phyloP scores from a whole-genome alignment of 352 stramenopile genomes.

The Phytophthora multivora region DNA sequence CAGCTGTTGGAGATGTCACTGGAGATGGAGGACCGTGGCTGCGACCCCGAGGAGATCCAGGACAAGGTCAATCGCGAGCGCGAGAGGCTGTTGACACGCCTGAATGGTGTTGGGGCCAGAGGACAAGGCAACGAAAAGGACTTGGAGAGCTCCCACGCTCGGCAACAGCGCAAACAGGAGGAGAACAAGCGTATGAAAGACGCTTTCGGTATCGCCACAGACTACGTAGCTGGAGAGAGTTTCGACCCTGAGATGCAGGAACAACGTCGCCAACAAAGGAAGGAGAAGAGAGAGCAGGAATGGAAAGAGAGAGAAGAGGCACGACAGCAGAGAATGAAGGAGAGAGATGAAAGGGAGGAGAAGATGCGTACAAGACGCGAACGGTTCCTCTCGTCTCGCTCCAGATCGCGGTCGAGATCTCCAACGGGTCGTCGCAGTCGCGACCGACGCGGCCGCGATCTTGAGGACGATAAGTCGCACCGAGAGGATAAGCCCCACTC shows the following conservation, averaged over 20 bases:
- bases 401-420: constrained; percentile 24
- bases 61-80: constrained; percentile 64
- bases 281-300: constrained; percentile 49
- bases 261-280: constrained; percentile 54
- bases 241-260: constrained; percentile 83
- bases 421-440: constrained; percentile 11
- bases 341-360: constrained; percentile 43
- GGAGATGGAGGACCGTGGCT: constrained; percentile 77
- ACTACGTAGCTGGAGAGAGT: constrained; percentile 77
- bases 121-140: constrained; percentile 15
- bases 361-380: constrained; percentile 36
- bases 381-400: constrained; percentile 30
- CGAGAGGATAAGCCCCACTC: constrained; percentile 13
- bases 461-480: constrained; percentile 13
- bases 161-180: constrained; percentile 66
- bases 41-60: constrained; percentile 70
- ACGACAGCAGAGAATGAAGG: constrained; percentile 36
- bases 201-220: constrained; percentile 71
- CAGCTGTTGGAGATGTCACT: constrained; percentile 80
- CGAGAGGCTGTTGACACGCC: constrained; percentile 50
- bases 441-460: constrained; percentile 16
- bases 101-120: constrained; percentile 16
- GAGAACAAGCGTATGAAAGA: constrained; percentile 70
- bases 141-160: constrained; percentile 54
- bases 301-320: constrained; percentile 53